A percentile compares a stretch with the other conserved stretches of the same genome.
Conservation (phyloP, 129 eudicot genomes). For the Flaveria brownii region DNA sequence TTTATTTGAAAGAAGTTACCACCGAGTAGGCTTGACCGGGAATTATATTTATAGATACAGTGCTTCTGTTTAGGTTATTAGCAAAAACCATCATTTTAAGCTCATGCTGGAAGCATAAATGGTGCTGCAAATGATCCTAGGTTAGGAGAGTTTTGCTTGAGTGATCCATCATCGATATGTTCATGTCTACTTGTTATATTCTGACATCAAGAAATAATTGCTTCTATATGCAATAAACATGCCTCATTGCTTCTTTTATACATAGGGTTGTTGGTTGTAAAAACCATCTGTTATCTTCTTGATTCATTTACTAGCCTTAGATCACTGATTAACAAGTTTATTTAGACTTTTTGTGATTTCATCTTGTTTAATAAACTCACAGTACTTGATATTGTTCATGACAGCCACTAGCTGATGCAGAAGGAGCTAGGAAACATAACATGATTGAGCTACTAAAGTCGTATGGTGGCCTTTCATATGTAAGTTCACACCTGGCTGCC, state of each 20-base stretch:
- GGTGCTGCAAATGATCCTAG: slow-evolving; percentile 10
- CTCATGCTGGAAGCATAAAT: slow-evolving; percentile 7
- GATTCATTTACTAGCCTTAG: not conserved
- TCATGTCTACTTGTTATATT: slow-evolving; percentile 4
- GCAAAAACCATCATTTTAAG: not conserved
- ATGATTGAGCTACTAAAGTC: slow-evolving; percentile 86
- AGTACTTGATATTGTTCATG: slow-evolving; percentile 32
- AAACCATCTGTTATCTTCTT: slow-evolving; percentile 9
- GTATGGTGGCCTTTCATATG: slow-evolving; percentile 82
- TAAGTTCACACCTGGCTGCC: slow-evolving; percentile 45
- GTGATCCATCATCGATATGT: not conserved
- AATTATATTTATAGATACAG: not conserved
- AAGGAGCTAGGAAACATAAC: slow-evolving; percentile 78
- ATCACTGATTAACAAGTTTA: not conserved
- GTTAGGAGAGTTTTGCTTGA: slow-evolving; percentile 6
- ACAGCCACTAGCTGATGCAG: slow-evolving; percentile 99
- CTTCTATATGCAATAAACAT: not conserved
- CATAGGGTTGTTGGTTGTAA: not conserved
- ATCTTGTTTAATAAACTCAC: slow-evolving; percentile 21
- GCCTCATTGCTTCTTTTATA: slow-evolving; percentile 4
- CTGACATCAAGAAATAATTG: not conserved
- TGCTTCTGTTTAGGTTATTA: slow-evolving; percentile 8
- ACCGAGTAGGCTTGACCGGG: not conserved
- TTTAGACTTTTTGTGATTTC: not conserved
- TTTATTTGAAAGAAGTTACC: no score